phyloP scores from a whole-genome alignment of 306 rosid species.

The Cucurbita pepo region DNA sequence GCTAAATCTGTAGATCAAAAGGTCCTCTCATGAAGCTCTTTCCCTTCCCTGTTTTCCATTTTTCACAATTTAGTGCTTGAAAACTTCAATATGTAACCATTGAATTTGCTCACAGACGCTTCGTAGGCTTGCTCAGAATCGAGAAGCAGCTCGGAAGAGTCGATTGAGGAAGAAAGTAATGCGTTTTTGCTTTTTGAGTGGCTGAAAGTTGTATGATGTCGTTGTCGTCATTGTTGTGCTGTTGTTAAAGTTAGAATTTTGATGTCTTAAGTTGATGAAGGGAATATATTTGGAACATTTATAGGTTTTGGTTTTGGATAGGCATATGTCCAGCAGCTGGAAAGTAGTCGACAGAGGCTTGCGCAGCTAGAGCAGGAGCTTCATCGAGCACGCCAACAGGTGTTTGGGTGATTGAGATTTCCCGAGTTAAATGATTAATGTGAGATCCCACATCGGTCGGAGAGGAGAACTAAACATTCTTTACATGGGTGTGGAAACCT shows the following conservation, averaged over 20 bases:
- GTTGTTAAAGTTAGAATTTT: background rate
- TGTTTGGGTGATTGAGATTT: background rate
- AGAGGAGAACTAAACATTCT: too few relatives aligned
- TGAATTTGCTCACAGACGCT: slow-evolving; percentile 22
- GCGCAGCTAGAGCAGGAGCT: slow-evolving; percentile 67
- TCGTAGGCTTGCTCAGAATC: slow-evolving; percentile 66
- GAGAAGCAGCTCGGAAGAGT: slow-evolving; percentile 74
- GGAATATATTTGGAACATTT: slow-evolving; percentile 24
- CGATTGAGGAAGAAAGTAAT: slow-evolving; percentile 59
- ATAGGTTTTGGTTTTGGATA: slow-evolving; percentile 42
- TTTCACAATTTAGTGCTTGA: background rate
- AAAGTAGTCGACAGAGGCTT: slow-evolving; percentile 49
- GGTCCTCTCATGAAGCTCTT: slow-evolving; percentile 10
- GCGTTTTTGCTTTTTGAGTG: background rate
- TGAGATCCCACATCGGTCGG: too few relatives aligned
- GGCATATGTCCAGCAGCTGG: slow-evolving; percentile 87
- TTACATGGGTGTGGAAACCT: too few relatives aligned
- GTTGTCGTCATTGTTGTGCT: background rate
- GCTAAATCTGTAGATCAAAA: slow-evolving; percentile 40
- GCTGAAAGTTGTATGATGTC: background rate
- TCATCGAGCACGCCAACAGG: slow-evolving; percentile 64
- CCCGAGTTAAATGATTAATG: background rate
- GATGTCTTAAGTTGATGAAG: slow-evolving; percentile 9
- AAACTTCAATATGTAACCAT: background rate
- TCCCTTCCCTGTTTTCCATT: background rate